Evolutionary conservation across 306 rosid species (phyloP).

Genomic region (Glycyrrhiza uralensis): DNA sequence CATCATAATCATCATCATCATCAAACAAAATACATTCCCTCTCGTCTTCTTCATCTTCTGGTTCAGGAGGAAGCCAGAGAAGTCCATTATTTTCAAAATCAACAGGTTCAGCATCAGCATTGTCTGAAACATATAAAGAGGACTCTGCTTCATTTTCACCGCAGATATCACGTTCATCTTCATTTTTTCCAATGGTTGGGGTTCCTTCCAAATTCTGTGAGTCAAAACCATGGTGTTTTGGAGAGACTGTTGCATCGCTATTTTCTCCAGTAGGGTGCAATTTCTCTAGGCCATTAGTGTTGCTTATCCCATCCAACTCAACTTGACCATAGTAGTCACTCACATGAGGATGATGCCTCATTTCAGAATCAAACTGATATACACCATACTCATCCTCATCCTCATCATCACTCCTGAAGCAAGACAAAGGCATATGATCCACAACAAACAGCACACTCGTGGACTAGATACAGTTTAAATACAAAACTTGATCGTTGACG

Average conservation of each 20-base stretch:
- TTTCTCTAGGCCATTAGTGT: slow-evolving; percentile 44
- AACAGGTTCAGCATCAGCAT: slow-evolving; percentile 65
- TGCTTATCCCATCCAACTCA: slow-evolving; percentile 53
- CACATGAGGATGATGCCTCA: slow-evolving; percentile 48
- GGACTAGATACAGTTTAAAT: neutral
- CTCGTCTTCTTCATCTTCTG: slow-evolving; percentile 94
- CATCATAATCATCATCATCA: slow-evolving; percentile 73
- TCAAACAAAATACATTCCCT: slow-evolving; percentile 58
- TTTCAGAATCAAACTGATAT: slow-evolving; percentile 54
- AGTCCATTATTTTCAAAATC: slow-evolving; percentile 92
- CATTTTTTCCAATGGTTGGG: slow-evolving; percentile 35
- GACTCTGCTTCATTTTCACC: slow-evolving; percentile 66
- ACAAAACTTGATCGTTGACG: neutral
- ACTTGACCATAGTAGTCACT: slow-evolving; percentile 54
- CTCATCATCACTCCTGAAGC: slow-evolving; percentile 68
- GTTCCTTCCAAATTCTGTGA: slow-evolving; percentile 48
- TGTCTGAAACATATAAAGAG: slow-evolving; percentile 51
- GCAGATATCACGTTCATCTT: slow-evolving; percentile 55
- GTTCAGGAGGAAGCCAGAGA: slow-evolving; percentile 98
- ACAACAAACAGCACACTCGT: slow-evolving; percentile 11
- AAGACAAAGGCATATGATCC: slow-evolving; percentile 32
- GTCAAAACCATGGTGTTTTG: slow-evolving; percentile 47
- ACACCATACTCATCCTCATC: slow-evolving; percentile 61
- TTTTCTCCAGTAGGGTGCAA: slow-evolving; percentile 51
- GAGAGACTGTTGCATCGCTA: slow-evolving; percentile 33